These are phyloP conservation scores for Citropsis articulata DNA, from an alignment of 345 rosid genomes.

Conservation along the genomic window DNA sequence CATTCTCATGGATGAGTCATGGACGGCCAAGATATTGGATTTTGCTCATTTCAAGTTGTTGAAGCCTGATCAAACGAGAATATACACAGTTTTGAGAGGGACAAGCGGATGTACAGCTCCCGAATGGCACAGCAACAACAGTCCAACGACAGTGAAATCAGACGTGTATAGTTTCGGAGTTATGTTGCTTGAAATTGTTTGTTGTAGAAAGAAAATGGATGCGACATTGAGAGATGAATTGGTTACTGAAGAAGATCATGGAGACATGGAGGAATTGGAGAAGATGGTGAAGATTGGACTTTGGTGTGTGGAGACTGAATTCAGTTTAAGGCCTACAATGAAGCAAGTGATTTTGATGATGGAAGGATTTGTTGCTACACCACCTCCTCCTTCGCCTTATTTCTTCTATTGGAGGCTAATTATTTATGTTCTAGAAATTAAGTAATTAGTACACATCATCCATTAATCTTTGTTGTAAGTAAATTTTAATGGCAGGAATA, in stretches of 20 bases:
- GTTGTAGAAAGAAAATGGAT: neutral
- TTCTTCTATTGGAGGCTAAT: neutral
- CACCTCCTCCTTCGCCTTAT: neutral
- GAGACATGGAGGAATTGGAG: neutral
- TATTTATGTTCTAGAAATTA: no score
- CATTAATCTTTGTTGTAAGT: no score
- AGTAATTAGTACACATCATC: no score
- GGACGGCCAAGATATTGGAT: neutral
- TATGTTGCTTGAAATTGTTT: conserved; percentile 1
- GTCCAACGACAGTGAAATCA: conserved; percentile 8
- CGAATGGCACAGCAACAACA: conserved; percentile 6
- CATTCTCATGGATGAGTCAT: conserved; percentile 4
- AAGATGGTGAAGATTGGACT: neutral
- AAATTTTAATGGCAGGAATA: no score
- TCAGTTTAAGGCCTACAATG: neutral
- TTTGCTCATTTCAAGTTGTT: conserved; percentile 13
- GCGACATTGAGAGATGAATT: neutral
- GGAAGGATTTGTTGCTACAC: conserved; percentile 1
- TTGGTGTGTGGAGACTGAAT: neutral
- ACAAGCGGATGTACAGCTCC: conserved; percentile 7
- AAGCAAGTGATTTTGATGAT: neutral
- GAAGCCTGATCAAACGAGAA: conserved; percentile 17
- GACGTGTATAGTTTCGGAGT: neutral
- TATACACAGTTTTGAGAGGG: neutral
- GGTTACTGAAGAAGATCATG: neutral